These are phyloP conservation scores for Malassezia japonica DNA, from an alignment of 1,284 basidiomycete species.

Conservation along the genomic window DNA sequence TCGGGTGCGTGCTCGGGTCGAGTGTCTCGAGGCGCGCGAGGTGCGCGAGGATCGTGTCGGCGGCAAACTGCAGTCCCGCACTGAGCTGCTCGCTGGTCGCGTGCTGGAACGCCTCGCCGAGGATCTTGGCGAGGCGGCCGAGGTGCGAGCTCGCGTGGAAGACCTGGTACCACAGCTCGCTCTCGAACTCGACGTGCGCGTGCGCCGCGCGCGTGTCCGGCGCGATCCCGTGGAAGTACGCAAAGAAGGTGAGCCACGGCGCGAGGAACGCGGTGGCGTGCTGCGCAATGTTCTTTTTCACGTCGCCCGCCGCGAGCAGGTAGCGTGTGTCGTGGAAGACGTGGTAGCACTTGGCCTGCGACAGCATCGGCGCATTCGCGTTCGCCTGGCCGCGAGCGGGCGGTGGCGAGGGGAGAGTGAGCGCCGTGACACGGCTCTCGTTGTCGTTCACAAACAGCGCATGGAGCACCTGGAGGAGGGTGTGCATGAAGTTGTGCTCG, in stretches of 20 bases:
- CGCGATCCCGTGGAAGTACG: slow-evolving; percentile 39
- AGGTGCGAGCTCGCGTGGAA: slow-evolving; percentile 44
- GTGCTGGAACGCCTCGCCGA: slow-evolving; percentile 43
- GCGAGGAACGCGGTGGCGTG: slow-evolving; percentile 23
- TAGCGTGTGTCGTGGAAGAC: slow-evolving; percentile 46
- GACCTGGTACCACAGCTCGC: slow-evolving; percentile 43
- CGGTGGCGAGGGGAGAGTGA: slow-evolving; percentile 28
- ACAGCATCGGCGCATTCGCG: slow-evolving; percentile 27
- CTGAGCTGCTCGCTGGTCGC: slow-evolving; percentile 59
- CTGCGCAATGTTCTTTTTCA: slow-evolving; percentile 33
- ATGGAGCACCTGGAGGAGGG: slow-evolving; percentile 35
- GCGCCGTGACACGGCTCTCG: slow-evolving; percentile 12
- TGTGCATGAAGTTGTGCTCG: slow-evolving; percentile 25
- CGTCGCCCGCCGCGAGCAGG: slow-evolving; percentile 35
- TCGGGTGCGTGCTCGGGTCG: slow-evolving; percentile 58
- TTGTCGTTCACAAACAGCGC: slow-evolving; percentile 35
- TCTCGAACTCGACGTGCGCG: slow-evolving; percentile 45
- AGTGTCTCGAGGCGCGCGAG: slow-evolving; percentile 18
- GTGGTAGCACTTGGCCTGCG: slow-evolving; percentile 37
- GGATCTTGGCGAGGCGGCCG: slow-evolving; percentile 34
- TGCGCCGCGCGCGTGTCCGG: slow-evolving; percentile 35
- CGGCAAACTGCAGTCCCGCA: slow-evolving; percentile 61
- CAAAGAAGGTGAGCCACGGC: slow-evolving; percentile 29
- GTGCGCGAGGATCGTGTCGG: slow-evolving; percentile 57
- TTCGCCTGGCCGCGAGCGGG: slow-evolving; percentile 26